These are phyloP conservation scores for Peribolospora baueri DNA, from an alignment of 768 basidiomycete genomes.

Conservation along the genomic window DNA sequence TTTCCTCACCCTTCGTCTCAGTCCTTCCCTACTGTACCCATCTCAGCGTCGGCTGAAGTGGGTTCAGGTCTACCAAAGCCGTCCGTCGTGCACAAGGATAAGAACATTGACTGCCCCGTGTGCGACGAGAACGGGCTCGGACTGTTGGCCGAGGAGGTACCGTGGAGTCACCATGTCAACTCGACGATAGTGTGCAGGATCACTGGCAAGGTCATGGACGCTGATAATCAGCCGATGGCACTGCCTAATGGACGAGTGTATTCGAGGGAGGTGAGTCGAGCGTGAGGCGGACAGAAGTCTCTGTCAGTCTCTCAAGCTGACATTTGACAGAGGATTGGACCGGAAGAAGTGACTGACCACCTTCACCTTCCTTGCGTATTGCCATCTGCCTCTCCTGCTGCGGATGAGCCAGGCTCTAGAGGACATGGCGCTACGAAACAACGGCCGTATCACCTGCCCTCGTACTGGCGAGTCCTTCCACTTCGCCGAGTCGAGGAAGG, in stretches of 20 bases:
- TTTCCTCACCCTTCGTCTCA: too few relatives aligned
- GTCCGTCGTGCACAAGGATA: too few relatives aligned
- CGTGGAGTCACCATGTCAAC: conserved; percentile 78
- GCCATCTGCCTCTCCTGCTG: conserved; percentile 4
- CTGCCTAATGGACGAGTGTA: conserved; percentile 47
- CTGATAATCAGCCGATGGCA: conserved; percentile 72
- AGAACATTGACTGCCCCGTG: conserved; percentile 47
- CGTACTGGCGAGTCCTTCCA: conserved; percentile 39
- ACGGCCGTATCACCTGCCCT: conserved; percentile 63
- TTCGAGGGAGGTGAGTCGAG: conserved; percentile 26
- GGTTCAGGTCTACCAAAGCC: too few relatives aligned
- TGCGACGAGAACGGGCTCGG: conserved; percentile 54
- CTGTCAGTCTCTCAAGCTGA: background rate
- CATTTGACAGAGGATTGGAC: background rate
- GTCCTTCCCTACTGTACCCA: too few relatives aligned
- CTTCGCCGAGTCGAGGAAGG: conserved; percentile 49
- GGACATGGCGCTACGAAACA: conserved; percentile 61
- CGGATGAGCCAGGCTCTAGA: conserved; percentile 40
- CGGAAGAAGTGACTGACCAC: too few relatives aligned
- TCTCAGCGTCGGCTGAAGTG: too few relatives aligned
- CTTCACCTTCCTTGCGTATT: background rate
- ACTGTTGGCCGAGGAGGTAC: conserved; percentile 50
- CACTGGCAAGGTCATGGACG: conserved; percentile 84
- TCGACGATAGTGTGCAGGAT: conserved; percentile 83
- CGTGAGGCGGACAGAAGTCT: background rate